Conservation (phyloP, 768 basidiomycete genomes). For the Mycena rebaudengoi region DNA sequence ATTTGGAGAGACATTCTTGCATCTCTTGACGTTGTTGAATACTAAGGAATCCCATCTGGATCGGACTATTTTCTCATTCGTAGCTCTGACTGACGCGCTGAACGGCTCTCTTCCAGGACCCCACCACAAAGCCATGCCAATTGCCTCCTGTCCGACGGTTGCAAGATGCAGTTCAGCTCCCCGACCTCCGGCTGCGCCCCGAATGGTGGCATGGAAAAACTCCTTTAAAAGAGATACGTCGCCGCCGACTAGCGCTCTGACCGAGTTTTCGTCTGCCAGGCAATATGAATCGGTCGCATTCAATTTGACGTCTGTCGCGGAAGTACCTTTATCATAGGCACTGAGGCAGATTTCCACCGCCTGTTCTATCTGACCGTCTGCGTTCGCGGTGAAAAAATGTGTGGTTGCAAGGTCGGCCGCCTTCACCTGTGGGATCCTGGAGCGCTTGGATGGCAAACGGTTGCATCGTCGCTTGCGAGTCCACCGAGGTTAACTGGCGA, state of each 20-base stretch:
- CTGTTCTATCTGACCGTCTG: conserved; percentile 21
- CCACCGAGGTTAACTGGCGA: too few species aligned
- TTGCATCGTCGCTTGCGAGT: too few species aligned
- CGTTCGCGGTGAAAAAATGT: not conserved
- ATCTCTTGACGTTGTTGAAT: conserved; percentile 7
- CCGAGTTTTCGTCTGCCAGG: conserved; percentile 10
- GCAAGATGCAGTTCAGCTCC: conserved; percentile 20
- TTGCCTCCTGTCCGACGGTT: conserved; percentile 25
- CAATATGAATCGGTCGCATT: not conserved
- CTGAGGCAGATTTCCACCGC: conserved; percentile 19
- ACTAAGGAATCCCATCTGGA: not conserved
- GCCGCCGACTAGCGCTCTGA: conserved; percentile 18
- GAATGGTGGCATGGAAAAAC: conserved; percentile 23
- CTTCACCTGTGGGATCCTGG: conserved; percentile 15
- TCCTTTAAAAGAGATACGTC: conserved; percentile 7
- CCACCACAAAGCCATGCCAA: conserved; percentile 25
- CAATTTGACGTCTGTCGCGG: not conserved
- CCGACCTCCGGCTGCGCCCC: conserved; percentile 10
- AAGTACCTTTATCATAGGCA: conserved; percentile 11
- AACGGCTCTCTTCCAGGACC: conserved; percentile 26
- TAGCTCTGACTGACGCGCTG: conserved; percentile 23
- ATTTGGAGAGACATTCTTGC: conserved; percentile 4
- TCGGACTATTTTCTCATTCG: not conserved
- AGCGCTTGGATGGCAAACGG: conserved; percentile 5
- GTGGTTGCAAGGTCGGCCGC: not conserved